Base-by-base conservation (phyloP, 148 eudicot genomes). In the Chenopodium quinoa region DNA sequence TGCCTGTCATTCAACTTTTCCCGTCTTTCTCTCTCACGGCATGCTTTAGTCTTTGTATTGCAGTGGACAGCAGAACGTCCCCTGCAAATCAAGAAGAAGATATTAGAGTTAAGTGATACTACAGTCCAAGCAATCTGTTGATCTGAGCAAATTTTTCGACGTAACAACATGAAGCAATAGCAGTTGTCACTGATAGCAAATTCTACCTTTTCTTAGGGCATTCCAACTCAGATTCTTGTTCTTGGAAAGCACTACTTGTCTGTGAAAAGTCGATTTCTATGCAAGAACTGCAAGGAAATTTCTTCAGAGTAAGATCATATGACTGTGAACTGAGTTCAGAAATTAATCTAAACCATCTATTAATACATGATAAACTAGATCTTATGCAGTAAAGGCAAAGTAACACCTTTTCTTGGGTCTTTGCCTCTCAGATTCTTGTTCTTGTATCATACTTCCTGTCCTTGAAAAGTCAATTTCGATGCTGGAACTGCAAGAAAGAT, bases 1-100 rank as follows among this genome's bases (percentile, higher is more conserved):
- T 92, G 82, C 98, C 94, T 92, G 80, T 94, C 96, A 70, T 94
- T 94, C 89, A 94, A 84, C 65, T 82, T 92, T 75, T 92, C 98
- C 83, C 98, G 90, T 22, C 98, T 84, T 79, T 86, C 77, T 84
- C 92, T 91, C 92, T 94, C 98, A 74, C 98, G 94, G 56, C 91
- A 91, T 72, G 98, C 96, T 89, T 94, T 94, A 17, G 85, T 87
- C 79, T 85, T 90, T 19, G 83, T 74, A 78, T 89, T 89, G 89
- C 86, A 78, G 82, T 82, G 79, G 47, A 88, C 83, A 58, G 83
- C 86, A 83, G 75, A 75, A 73, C 96, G 93, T 75, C 84, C 90
- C 88, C 98, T 94, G 89, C 72, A 56, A 72, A 66, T 17, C 83
- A 82, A 37, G 68, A 75, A 71, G 22, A 82, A 31, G 69, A 85